A percentile compares a stretch with the other conserved stretches of the same genome.
phyloP scores from a whole-genome alignment of 2,329 filamentous ascomycete genomes.

The Aspergillus candidus region DNA sequence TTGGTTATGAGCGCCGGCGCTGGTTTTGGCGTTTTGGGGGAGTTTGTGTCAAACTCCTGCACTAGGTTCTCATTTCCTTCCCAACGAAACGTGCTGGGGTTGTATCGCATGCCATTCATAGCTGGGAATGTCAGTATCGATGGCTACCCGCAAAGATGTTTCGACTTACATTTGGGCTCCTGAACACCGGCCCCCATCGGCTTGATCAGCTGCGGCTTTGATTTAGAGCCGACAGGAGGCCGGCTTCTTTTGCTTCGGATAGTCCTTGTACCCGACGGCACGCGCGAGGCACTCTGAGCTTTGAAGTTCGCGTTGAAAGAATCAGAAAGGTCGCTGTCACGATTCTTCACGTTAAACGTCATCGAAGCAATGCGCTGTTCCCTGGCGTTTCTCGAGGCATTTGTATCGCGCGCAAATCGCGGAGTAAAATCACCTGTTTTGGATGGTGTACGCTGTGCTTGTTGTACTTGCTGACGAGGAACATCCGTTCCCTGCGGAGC shows the following conservation, averaged over 20 bases:
- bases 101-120: slow-evolving; percentile 92
- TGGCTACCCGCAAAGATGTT: background rate
- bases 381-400: slow-evolving; percentile 58
- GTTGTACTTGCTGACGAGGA: slow-evolving; percentile 43
- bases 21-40: slow-evolving; percentile 39
- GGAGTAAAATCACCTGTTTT: slow-evolving; percentile 48
- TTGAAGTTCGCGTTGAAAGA: slow-evolving; percentile 56
- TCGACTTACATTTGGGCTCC: slow-evolving; percentile 68
- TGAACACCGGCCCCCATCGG: slow-evolving; percentile 68
- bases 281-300: slow-evolving; percentile 47
- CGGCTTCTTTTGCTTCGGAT: slow-evolving; percentile 41
- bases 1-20: slow-evolving; percentile 77
- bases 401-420: slow-evolving; percentile 61
- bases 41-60: slow-evolving; percentile 63
- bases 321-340: slow-evolving; percentile 42
- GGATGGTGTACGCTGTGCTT: slow-evolving; percentile 52
- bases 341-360: slow-evolving; percentile 29
- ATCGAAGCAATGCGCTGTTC: slow-evolving; percentile 53
- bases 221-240: slow-evolving; percentile 26
- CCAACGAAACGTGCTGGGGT: slow-evolving; percentile 79
- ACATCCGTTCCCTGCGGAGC: slow-evolving; percentile 26
- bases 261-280: slow-evolving; percentile 45
- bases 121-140: slow-evolving; percentile 4
- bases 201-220: slow-evolving; percentile 82
- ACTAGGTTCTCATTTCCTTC: slow-evolving; percentile 90